Evolutionary conservation across 768 basidiomycete genomes (phyloP).

Genomic region (Candolleomyces eurysporus): DNA sequence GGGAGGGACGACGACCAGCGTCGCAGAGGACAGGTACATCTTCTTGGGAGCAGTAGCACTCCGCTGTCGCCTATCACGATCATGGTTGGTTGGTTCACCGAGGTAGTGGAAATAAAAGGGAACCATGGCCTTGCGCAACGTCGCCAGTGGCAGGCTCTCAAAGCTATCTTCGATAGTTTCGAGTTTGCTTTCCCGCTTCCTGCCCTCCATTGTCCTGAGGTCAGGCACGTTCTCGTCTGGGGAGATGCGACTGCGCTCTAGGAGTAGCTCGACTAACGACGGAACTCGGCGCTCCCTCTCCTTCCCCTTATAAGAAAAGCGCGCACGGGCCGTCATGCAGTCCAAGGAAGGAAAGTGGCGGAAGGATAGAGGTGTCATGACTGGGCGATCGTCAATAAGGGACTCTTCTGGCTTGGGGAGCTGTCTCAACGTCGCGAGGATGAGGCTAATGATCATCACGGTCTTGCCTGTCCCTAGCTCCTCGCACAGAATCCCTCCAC

Average conservation of each 20-base stretch:
- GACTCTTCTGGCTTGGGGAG: constrained; percentile 64
- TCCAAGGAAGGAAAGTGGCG: constrained; percentile 55
- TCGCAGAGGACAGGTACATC: constrained; percentile 71
- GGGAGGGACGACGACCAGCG: constrained; percentile 74
- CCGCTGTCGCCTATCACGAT: constrained; percentile 29
- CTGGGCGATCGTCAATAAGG: constrained; percentile 44
- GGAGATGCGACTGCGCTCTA: constrained; percentile 47
- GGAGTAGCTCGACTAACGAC: constrained; percentile 62
- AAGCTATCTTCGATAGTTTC: constrained; percentile 25
- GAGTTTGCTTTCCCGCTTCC: constrained; percentile 13
- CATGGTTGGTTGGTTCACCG: constrained; percentile 26
- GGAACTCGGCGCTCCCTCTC: constrained; percentile 41
- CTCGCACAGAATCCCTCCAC: constrained; percentile 79
- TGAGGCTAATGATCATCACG: constrained; percentile 68
- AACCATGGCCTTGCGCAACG: constrained; percentile 41
- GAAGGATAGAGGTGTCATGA: constrained; percentile 68
- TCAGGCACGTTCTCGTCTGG: constrained; percentile 37
- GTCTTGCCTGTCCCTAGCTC: constrained; percentile 89
- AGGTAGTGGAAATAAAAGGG: constrained; percentile 70
- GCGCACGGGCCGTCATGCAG: constrained; percentile 44
- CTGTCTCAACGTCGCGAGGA: constrained; percentile 62
- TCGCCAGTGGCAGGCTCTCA: constrained; percentile 28
- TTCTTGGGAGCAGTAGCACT: constrained; percentile 38
- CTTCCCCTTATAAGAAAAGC: constrained; percentile 20
- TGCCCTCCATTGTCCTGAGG: constrained; percentile 14